Evolutionary conservation across 495 filamentous ascomycete species (phyloP).

Genomic region (Penicillium cinerascens): DNA sequence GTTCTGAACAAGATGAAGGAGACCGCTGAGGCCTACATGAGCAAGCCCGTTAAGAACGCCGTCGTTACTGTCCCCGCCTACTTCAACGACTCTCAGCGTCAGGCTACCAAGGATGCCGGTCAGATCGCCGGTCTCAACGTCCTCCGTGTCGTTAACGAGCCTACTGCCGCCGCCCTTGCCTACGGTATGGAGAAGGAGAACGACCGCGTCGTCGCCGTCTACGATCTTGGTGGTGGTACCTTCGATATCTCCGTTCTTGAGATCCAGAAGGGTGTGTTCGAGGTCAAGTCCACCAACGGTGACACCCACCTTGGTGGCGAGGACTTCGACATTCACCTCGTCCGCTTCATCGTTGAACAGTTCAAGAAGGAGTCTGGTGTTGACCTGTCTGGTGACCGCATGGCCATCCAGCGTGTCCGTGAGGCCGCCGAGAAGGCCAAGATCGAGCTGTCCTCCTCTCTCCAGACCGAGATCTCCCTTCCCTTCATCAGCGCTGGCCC

Average conservation of each 20-base stretch:
- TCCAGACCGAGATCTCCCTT: conserved; percentile 92
- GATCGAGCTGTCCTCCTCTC: conserved; percentile 95
- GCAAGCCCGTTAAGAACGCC: conserved; percentile 87
- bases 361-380: conserved; percentile 96
- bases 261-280: conserved; percentile 97
- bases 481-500: conserved; percentile 98
- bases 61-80: conserved; percentile 96
- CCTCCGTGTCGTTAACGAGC: conserved; percentile 95
- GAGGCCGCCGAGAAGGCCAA: conserved; percentile 99
- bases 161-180: conserved; percentile 89
- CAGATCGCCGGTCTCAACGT: conserved; percentile 95
- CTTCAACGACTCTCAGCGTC: conserved; percentile 97
- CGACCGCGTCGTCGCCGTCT: conserved; percentile 89
- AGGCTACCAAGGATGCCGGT: conserved; percentile 96
- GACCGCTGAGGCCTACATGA: conserved; percentile 86
- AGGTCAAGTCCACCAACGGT: conserved; percentile 98
- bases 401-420: conserved; percentile 99
- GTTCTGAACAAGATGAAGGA: conserved; percentile 98
- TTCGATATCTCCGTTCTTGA: conserved; percentile 98
- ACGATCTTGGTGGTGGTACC: conserved; percentile 97
- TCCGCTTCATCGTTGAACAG: conserved; percentile 89
- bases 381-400: conserved; percentile 88
- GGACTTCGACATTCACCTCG: conserved; percentile 95
- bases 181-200: conserved; percentile 94
- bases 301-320: conserved; percentile 97